phyloP scores from a whole-genome alignment of 306 rosid species.

The Ormosia semicastrata region DNA sequence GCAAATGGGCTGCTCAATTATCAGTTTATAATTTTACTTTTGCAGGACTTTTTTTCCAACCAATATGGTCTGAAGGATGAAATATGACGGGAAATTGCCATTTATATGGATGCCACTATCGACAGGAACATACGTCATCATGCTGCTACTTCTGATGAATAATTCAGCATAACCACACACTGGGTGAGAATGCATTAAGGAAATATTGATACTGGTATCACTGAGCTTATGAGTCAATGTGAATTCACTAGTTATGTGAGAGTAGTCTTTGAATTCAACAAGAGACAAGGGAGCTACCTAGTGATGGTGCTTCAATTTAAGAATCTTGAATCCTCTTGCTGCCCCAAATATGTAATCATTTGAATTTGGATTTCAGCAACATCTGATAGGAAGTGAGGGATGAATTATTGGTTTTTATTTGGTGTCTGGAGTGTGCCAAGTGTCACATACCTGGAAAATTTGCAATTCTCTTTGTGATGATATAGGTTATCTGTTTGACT shows the following conservation, averaged over 20 bases:
- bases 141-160: constrained; percentile 29
- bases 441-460: background rate
- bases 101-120: constrained; percentile 12
- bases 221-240: constrained; percentile 12
- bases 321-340: background rate
- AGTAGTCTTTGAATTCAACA: background rate
- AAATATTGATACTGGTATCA: constrained; percentile 2
- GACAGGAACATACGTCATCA: background rate
- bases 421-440: background rate
- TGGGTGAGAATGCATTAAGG: constrained; percentile 13
- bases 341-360: background rate
- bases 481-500: background rate
- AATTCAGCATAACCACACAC: constrained; percentile 10
- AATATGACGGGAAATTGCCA: constrained; percentile 17
- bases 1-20: constrained; percentile 28
- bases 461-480: background rate
- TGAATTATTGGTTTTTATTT: background rate
- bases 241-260: constrained; percentile 9
- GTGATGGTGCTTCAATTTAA: background rate
- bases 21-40: constrained; percentile 37
- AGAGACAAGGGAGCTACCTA: constrained; percentile 4
- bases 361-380: constrained; percentile 3
- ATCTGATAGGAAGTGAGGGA: background rate
- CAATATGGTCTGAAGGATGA: constrained; percentile 32
- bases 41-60: constrained; percentile 41